These are phyloP conservation scores for Hyaloperonospora arabidopsidis DNA, from an alignment of 352 stramenopile species.

Conservation along the genomic window DNA sequence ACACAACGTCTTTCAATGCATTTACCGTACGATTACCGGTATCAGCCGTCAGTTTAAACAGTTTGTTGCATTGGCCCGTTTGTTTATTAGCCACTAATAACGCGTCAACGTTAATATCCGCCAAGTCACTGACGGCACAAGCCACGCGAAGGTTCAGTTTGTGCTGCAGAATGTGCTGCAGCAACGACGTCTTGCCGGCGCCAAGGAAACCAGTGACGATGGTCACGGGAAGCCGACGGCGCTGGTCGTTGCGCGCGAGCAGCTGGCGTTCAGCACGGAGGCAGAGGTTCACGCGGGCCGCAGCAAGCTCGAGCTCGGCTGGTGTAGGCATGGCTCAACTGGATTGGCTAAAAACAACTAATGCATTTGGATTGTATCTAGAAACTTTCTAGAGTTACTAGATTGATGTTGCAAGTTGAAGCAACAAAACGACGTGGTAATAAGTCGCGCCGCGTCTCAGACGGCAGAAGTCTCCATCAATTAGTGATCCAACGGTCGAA, in stretches of 20 bases:
- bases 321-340: conserved; percentile 3
- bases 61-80: conserved; percentile 17
- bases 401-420: too few species aligned
- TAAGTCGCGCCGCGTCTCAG: too few species aligned
- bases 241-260: conserved; percentile 41
- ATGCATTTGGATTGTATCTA: too few species aligned
- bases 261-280: conserved; percentile 46
- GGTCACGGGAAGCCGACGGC: conserved; percentile 46
- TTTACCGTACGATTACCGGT: conserved; percentile 18
- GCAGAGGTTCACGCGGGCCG: conserved; percentile 48
- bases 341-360: conserved; percentile 7
- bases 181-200: conserved; percentile 60
- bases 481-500: too few species aligned
- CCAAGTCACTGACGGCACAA: conserved; percentile 63
- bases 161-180: conserved; percentile 55
- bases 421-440: too few species aligned
- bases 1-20: conserved; percentile 71
- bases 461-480: too few species aligned
- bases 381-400: too few species aligned
- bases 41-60: conserved; percentile 29
- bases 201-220: conserved; percentile 64
- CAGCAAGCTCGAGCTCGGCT: conserved; percentile 35
- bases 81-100: conserved; percentile 44
- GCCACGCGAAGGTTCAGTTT: conserved; percentile 61
- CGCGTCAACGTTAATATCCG: conserved; percentile 60